Evolutionary conservation across 2,329 filamentous ascomycete genomes (phyloP), one percentile per base, ranked within the genome.

Genomic region (Elsinoe fawcettii): DNA sequence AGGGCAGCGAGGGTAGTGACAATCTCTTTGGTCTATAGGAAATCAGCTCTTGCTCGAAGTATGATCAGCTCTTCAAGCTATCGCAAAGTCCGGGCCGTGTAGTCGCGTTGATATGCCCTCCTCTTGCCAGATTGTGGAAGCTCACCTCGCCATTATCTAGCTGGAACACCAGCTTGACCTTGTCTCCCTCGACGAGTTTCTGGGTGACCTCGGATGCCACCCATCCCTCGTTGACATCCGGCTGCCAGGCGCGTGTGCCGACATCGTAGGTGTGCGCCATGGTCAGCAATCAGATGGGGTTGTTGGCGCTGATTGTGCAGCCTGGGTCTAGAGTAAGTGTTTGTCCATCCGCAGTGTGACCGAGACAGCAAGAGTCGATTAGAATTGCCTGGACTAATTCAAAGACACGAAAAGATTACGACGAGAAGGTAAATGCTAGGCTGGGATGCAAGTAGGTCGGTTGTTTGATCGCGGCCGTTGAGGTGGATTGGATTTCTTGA

Each of bases 191-290:
- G 63, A 89, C 77, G 58, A 82, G 80, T 80, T 93, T 96, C 74
- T 88, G 86, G 71, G 87, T 80, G 66, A 99, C 87, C 80, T 97
- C 91, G 47, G 93, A 96, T 70, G 91, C 88, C 73, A 99, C 84
- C 92, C 93, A 99, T 76, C 93, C 93, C 75, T 99, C 92, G 61
- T 88, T 88, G 72, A 83, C 78, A 78, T 99, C 93, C 67, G 93
- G 91, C 82, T 97, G 93, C 93, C 93, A 99, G 71, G 91, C 93
- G 82, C 90, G 85, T 68, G 92, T 97, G 70, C 92, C 93, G 70
- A 96, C 84, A 80, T 97, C 91, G 77, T 95, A 97, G 71, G 83
- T 89, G 75, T 95, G 88, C 78, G 90, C 89, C 91, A 96, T 95
- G 74, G 70, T 66, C 59, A 23, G 23, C 23, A 22, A 14, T 30